Evolutionary conservation across 2,329 filamentous ascomycete genomes (phyloP), one percentile per base, ranked within the genome.

Genomic region (Ceratocystiopsis brevicomis): DNA sequence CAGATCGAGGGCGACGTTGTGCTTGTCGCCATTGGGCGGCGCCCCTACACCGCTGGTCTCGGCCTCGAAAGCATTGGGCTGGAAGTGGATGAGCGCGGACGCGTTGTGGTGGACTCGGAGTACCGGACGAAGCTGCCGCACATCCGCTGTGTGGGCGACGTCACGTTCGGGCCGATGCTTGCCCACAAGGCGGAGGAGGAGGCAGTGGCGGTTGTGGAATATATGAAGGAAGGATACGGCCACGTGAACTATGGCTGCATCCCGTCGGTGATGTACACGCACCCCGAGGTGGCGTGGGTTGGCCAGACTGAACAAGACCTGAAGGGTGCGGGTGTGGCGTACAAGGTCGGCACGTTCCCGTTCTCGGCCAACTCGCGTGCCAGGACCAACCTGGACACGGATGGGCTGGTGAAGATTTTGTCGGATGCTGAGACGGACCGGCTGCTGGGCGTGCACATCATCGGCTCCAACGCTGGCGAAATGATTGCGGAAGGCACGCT

Each of bases 181-280:
- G 90, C 90, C 44, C 90, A 98, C 75, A 98, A 98, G 75, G 90
- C 90, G 42, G 90, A 98, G 66, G 90, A 98, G 66, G 90, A 98
- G 67, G 90, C 75, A 47, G 87, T 96, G 50, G 90, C 90, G 32
- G 88, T 80, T 45, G 72, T 96, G 49, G 90, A 98, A 66, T 96
- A 86, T 71, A 90, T 98, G 65, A 88, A 84, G 68, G 96, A 96
- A 72, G 86, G 86, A 52, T 81, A 92, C 64, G 90, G 90, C 46
- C 90, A 98, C 64, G 90, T 98, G 66, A 98, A 98, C 79, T 98
- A 98, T 67, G 84, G 77, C 56, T 84, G 81, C 62, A 98, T 98
- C 59, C 90, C 90, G 51, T 90, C 84, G 33, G 90, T 98, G 66
- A 98, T 98, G 90, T 98, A 98, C 75, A 96, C 90, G 12, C 81